Conservation (phyloP, 768 basidiomycete species). For the Auriscalpium orientale region DNA sequence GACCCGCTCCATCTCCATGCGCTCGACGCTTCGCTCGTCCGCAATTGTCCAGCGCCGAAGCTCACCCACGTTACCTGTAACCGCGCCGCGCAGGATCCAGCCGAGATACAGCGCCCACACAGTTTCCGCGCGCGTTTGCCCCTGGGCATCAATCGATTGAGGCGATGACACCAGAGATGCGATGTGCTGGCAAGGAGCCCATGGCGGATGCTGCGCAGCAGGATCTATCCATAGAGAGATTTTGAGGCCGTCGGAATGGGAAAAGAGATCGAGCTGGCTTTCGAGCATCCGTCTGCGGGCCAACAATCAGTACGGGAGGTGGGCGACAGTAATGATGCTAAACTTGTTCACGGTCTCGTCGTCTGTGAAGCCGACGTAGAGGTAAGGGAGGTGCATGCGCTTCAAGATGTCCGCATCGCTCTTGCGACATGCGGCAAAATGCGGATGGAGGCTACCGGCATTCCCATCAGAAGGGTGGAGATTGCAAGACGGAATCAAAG, state of each 20-base stretch:
- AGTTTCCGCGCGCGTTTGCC: background rate
- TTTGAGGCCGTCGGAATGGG: background rate
- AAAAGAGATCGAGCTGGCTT: background rate
- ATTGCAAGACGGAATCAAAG: background rate
- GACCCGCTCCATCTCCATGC: background rate
- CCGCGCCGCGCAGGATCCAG: background rate
- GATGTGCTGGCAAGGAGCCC: background rate
- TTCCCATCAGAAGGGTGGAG: background rate
- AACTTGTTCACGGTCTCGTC: background rate
- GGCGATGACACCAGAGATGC: too few species aligned
- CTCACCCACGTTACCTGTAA: background rate
- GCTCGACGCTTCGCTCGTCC: background rate
- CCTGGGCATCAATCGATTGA: background rate
- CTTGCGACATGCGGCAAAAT: background rate
- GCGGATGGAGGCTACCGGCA: background rate
- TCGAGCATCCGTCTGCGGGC: background rate
- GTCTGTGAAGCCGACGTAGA: background rate
- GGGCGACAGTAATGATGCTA: background rate
- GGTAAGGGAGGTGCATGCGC: background rate
- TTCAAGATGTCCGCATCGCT: background rate
- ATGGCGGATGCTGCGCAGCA: background rate
- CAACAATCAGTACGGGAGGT: background rate
- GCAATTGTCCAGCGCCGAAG: background rate
- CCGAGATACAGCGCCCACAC: background rate
- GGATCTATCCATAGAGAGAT: background rate